phyloP scores from a whole-genome alignment of 1,139 yeast genomes.

The Protomyces gravidus region DNA sequence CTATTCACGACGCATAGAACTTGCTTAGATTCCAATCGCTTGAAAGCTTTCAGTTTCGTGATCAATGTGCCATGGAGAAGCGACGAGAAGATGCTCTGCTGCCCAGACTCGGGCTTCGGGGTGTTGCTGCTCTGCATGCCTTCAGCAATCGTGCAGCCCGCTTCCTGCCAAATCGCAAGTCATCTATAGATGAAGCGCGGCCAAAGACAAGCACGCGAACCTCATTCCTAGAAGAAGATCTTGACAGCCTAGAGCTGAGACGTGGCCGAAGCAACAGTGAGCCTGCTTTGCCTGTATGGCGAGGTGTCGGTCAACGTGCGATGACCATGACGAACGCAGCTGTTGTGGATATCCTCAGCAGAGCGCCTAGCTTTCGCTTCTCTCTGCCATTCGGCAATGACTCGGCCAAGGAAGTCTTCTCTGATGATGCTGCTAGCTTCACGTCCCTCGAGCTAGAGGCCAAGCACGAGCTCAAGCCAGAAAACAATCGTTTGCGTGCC shows the following conservation, averaged over 20 bases:
- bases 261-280: background rate
- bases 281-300: background rate
- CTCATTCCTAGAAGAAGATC: background rate
- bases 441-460: slow-evolving; percentile 24
- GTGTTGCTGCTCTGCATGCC: background rate
- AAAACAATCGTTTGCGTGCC: slow-evolving; percentile 25
- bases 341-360: background rate
- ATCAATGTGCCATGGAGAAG: background rate
- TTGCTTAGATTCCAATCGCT: background rate
- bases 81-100: slow-evolving; percentile 1
- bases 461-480: slow-evolving; percentile 8
- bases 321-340: background rate
- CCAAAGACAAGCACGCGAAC: background rate
- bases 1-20: no score
- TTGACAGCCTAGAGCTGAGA: background rate
- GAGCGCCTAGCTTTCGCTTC: slow-evolving; percentile 22
- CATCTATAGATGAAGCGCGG: background rate
- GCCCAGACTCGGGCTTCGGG: background rate
- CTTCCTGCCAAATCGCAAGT: background rate
- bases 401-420: background rate
- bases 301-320: background rate
- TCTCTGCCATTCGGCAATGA: slow-evolving; percentile 17
- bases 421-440: slow-evolving; percentile 8
- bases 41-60: no score
- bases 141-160: background rate